phyloP scores from a whole-genome alignment of 495 filamentous ascomycete genomes.

The Trichoderma virens region DNA sequence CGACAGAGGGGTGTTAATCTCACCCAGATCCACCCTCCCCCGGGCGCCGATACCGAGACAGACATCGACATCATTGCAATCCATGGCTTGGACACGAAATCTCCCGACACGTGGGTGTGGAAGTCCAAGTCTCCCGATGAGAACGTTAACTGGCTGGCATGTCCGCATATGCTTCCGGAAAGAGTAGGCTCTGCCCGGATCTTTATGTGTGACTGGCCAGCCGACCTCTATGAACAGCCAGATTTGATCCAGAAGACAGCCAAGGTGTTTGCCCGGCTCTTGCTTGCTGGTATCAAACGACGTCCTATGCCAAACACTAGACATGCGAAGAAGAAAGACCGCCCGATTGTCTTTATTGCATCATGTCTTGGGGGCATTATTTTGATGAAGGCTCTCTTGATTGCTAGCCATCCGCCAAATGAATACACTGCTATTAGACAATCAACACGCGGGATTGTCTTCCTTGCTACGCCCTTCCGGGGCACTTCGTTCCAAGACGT shows the following conservation, averaged over 20 bases:
- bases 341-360: conserved; percentile 30
- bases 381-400: conserved; percentile 23
- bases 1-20: no score
- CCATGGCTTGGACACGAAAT: conserved; percentile 22
- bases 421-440: conserved; percentile 15
- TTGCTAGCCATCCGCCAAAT: conserved; percentile 3
- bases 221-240: conserved; percentile 18
- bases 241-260: conserved; percentile 16
- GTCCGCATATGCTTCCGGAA: conserved; percentile 19
- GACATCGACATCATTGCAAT: conserved; percentile 26
- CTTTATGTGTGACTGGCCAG: conserved; percentile 25
- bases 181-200: conserved; percentile 21
- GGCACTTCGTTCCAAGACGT: conserved; percentile 24
- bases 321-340: conserved; percentile 4
- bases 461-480: conserved; percentile 28
- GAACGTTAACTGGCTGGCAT: conserved; percentile 20
- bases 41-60: no score
- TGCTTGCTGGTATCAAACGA: conserved; percentile 18
- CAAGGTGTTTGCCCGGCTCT: conserved; percentile 18
- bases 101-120: conserved; percentile 23
- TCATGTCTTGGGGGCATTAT: conserved; percentile 30
- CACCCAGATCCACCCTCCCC: no score
- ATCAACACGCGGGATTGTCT: conserved; percentile 23
- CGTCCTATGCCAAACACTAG: neutral
- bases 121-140: neutral